Evolutionary conservation across 352 stramenopile genomes (phyloP), one percentile per base, ranked within the genome.

Genomic region (Pythium sp.): DNA sequence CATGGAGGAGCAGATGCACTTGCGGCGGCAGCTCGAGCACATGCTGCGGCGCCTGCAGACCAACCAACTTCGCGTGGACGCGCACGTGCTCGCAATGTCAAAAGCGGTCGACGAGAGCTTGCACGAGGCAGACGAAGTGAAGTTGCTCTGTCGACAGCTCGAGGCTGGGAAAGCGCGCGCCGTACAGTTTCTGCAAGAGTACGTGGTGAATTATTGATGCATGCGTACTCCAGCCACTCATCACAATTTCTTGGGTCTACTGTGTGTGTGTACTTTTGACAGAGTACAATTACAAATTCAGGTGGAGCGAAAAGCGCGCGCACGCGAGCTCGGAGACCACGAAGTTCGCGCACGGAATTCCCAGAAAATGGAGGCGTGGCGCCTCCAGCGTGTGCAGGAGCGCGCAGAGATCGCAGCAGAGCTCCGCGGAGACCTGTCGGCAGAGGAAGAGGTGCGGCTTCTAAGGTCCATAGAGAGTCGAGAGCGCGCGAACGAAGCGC

Each of bases 1-100:
- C 0, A 92, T 92, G 84, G 87, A 95, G 59, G 83, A 93, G 65
- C 83, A 95, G 72, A 89, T 92, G 81, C 81, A 93, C 70, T 58
- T 80, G 18, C 74, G 84, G 5, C 64, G 86, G 51, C 85, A 93
- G 59, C 75, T 93, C 3, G 85, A 93, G 70, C 87, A 93, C 78
- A 93, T 95, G 87, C 80, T 92, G 54, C 80, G 86, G 12, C 82
- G 87, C 0, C 73, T 95, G 6, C 84, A 93, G 69, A 91, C 82
- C 3, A 87, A 81, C 0, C 86, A 93, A 38, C 69, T 93, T 30
- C 82, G 84, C 28, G 82, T 93, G 15, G 79, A 93, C 38, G 68
- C 82, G 20, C 87, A 95, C 32, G 70, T 95, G 18, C 71, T 80
- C 8, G 80, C 79, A 11, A 93, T 95, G 84, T 67, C 81, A 8